A percentile compares a stretch with the other conserved stretches of the same genome.
phyloP scores from a whole-genome alignment of 257 asterid genomes.

The Nicotiana tabacum region DNA sequence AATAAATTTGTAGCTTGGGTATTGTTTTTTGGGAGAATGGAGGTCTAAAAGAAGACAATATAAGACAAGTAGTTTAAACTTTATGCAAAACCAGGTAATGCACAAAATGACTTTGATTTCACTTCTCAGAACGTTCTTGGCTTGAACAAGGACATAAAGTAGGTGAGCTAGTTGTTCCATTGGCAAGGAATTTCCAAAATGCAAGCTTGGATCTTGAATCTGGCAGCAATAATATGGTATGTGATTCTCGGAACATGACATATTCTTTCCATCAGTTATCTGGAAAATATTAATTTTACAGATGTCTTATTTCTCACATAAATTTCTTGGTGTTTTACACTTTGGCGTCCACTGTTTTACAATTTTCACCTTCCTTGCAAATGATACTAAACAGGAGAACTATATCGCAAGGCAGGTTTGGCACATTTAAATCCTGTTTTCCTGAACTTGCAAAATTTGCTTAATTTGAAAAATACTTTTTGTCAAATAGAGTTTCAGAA shows the following conservation, averaged over 20 bases:
- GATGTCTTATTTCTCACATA: neutral
- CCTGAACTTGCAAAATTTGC: neutral
- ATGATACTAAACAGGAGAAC: neutral
- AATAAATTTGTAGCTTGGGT: neutral
- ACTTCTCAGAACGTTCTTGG: constrained; percentile 58
- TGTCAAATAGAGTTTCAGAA: neutral
- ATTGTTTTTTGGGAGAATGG: neutral
- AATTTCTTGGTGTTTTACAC: neutral
- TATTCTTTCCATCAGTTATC: neutral
- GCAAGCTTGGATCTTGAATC: constrained; percentile 50
- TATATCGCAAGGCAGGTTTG: neutral
- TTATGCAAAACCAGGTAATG: neutral
- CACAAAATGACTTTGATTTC: constrained; percentile 9
- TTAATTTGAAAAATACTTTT: neutral
- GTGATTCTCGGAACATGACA: neutral
- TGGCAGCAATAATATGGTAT: constrained; percentile 36
- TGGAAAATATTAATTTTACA: constrained; percentile 4
- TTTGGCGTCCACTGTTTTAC: neutral
- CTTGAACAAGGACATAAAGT: constrained; percentile 66
- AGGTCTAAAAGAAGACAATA: neutral
- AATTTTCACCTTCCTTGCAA: neutral
- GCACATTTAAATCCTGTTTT: neutral
- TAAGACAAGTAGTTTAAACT: neutral
- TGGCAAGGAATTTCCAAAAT: constrained; percentile 65
- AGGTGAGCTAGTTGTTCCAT: constrained; percentile 73